These are phyloP conservation scores for Chrysoporthe cubensis DNA, from an alignment of 2,329 filamentous ascomycete genomes.

Conservation along the genomic window DNA sequence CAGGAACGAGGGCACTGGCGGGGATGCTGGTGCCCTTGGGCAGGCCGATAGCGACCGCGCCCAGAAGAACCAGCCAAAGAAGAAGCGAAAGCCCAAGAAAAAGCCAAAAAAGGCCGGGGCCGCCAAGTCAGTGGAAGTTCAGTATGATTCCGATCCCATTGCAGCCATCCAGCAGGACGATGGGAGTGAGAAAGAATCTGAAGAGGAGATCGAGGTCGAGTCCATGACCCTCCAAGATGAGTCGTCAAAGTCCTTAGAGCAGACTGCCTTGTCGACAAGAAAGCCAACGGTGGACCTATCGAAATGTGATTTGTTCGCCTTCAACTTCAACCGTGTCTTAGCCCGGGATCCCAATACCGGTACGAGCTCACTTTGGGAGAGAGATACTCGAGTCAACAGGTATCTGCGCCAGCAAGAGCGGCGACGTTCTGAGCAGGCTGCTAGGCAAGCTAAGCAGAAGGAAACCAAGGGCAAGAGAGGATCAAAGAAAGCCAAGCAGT, in stretches of 20 bases:
- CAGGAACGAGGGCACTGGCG: no score
- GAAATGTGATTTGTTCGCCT: background rate
- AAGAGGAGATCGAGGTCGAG: background rate
- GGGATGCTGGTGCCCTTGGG: background rate
- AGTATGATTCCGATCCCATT: background rate
- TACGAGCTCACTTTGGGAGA: background rate
- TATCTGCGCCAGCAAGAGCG: slow-evolving; percentile 20
- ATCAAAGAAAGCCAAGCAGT: slow-evolving; percentile 19
- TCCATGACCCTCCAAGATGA: background rate
- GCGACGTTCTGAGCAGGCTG: background rate
- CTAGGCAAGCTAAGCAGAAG: slow-evolving; percentile 1
- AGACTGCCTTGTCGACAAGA: background rate
- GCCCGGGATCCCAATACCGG: background rate
- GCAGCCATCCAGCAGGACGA: background rate
- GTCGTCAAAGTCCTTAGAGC: background rate
- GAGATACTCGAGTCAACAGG: background rate
- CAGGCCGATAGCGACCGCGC: background rate
- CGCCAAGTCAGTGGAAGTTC: background rate
- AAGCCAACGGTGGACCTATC: background rate
- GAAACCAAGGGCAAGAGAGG: slow-evolving; percentile 12
- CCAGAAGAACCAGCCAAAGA: slow-evolving; percentile 1
- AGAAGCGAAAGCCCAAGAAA: slow-evolving; percentile 7
- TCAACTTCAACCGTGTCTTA: background rate
- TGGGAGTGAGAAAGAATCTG: background rate
- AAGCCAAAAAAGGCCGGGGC: slow-evolving; percentile 12